Percentiles rank a stretch among this genome's conserved stretches.
Conservation (phyloP, 2,329 filamentous ascomycete genomes). For the Aspergillus clavatus region DNA sequence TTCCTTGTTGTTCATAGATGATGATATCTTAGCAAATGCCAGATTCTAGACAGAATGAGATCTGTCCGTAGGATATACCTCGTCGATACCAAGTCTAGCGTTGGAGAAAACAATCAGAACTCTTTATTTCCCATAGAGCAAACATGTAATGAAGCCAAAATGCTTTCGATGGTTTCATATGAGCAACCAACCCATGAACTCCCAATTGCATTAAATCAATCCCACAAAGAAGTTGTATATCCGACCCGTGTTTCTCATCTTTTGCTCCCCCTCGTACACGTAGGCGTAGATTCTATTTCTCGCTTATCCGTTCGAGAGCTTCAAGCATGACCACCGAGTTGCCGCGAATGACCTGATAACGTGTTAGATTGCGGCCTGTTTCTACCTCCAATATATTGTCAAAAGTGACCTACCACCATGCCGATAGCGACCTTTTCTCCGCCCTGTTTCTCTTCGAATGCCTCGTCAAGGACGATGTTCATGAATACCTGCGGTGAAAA, state of each 20-base stretch:
- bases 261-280: not conserved
- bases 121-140: slow-evolving; percentile 8
- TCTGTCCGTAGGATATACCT: not conserved
- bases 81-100: not conserved
- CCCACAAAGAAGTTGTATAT: slow-evolving; percentile 19
- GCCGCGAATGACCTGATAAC: slow-evolving; percentile 75
- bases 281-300: slow-evolving; percentile 31
- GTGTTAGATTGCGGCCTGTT: slow-evolving; percentile 6
- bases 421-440: slow-evolving; percentile 87
- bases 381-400: not conserved
- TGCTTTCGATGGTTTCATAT: slow-evolving; percentile 29
- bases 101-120: slow-evolving; percentile 1
- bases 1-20: slow-evolving; percentile 7
- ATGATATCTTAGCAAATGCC: slow-evolving; percentile 1
- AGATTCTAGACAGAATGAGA: not conserved
- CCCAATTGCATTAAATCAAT: slow-evolving; percentile 29
- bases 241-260: slow-evolving; percentile 16
- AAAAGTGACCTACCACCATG: slow-evolving; percentile 67
- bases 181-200: slow-evolving; percentile 37
- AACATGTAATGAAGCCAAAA: slow-evolving; percentile 18
- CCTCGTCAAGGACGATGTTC: slow-evolving; percentile 96
- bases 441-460: slow-evolving; percentile 86
- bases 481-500: slow-evolving; percentile 70
- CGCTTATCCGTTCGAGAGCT: slow-evolving; percentile 42
- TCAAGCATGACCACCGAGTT: slow-evolving; percentile 99